phyloP scores from a whole-genome alignment of 2,329 filamentous ascomycete species.

The Ceratocystis variospora region DNA sequence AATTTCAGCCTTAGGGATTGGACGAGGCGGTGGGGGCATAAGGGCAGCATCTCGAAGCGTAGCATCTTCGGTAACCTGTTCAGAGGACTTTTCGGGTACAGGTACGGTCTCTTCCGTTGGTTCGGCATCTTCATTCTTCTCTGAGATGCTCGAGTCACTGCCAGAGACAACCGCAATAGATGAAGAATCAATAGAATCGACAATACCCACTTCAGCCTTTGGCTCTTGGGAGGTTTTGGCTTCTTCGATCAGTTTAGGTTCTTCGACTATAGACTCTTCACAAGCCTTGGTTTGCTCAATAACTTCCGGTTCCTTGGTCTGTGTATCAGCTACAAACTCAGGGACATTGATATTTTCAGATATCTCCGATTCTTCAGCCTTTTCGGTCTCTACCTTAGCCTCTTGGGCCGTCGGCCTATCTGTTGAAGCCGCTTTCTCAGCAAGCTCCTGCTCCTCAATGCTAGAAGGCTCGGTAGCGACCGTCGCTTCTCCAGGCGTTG shows the following conservation, averaged over 20 bases:
- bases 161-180: background rate
- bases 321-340: background rate
- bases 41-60: constrained; percentile 24
- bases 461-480: background rate
- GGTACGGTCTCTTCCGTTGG: background rate
- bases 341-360: background rate
- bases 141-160: background rate
- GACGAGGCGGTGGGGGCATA: constrained; percentile 6
- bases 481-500: background rate
- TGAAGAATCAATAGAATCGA: background rate
- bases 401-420: background rate
- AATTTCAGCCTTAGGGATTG: constrained; percentile 18
- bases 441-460: background rate
- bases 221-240: background rate
- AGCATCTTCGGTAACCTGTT: constrained; percentile 28
- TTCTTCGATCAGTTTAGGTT: background rate
- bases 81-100: background rate
- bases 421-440: background rate
- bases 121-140: background rate
- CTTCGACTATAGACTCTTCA: background rate
- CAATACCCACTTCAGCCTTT: background rate
- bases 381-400: background rate
- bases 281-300: background rate
- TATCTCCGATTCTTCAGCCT: background rate
- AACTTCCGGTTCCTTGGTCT: background rate